Base-by-base conservation (phyloP, 2,329 filamentous ascomycete genomes). In the Hymenotorrendiella dingleyae region DNA sequence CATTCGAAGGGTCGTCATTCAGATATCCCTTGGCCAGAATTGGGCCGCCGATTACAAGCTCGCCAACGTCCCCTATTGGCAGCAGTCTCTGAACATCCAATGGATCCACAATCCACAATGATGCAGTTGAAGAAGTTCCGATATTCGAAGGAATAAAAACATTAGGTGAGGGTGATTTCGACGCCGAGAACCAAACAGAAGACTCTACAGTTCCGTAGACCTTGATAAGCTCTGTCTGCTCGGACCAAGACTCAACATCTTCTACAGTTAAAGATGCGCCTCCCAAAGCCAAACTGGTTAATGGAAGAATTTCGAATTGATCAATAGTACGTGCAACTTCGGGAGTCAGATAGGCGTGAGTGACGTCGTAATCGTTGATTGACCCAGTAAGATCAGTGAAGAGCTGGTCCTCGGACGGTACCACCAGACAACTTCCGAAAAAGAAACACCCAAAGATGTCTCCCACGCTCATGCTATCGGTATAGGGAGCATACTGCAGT, bases 1-100 rank as follows among this genome's bases (percentile, higher is more conserved):
- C 33, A 8, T 38, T 42, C 23, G 44, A 34, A 11, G 22, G 11
- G 5, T 16, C 17, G 16, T 80, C 73, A 36, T 72, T 71, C 16
- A 80, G 62, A 45, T 83, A 83, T 20, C 77, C 78, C 22, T 73
- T 64, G 7, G 76, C 77, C 2, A 83, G 73, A 12, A 76, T 70
- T 1, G 76, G 75, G 0, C 74, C 74, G 47, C 47, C 46, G 12
- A 53, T 22, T 4, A 53, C 14, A n/a, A 53, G 17, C 27, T 53
- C 50, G 11, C 50, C 50, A 3, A 53, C 37, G 11, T 9, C 6
- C 28, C 36, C 36, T 6, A 38, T 14, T 19, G 36, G 36, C 10
- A 17, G 11, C 4, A 38, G 24, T 16, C 11, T 19, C 4, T 27
- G 4, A 27, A 17, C 23, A 17, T 29, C 14, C 6, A 4, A 4